Base-by-base conservation (phyloP, 148 eudicot genomes). In the Persicaria maculosa region DNA sequence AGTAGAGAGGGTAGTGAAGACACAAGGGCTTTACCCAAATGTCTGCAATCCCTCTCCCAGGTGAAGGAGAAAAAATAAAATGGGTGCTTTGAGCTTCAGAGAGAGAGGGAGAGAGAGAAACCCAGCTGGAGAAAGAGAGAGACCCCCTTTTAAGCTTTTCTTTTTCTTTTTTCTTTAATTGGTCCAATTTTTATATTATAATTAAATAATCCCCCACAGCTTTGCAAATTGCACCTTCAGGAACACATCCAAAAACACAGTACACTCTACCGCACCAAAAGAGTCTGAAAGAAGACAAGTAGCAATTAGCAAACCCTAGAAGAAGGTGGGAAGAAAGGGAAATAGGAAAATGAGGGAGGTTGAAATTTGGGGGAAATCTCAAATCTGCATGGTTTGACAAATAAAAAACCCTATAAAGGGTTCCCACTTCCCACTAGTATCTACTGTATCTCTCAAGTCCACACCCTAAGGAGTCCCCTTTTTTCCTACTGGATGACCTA, bases 11-110 rank as follows among this genome's bases (percentile, higher is more conserved):
- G 88, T 19, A 85, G 87, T 84, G 91, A 88, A 92, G 93, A 92
- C 96, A 90, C 72, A 69, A 86, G 90, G 91, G 85, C 87, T 50
- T 47, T 64, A 81, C 86, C 92, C 93, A 86, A 88, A 87, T 92
- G 97, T 90, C 97, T 92, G 87, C 80, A 90, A 81, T 83, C 78
- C 89, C 89, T 86, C 92, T 88, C 88, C 17, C 15, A n/a, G 14
- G 19, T 73, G 2, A 16, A 22, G 43, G 43, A 61, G 74, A 44
- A 77, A 57, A 75, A 47, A 73, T 76, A 72, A 79, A 71, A 54
- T 47, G 19, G 53, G 45, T 19, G 62, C 25, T 57, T 57, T 59
- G 67, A 59, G 31, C 74, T 58, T 45, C 50, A 44, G 73, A 83
- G 50, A 65, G 82, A 73, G 70, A 77, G 75, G 83, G 45, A 70